Evolutionary conservation across 441 rosid genomes (phyloP).

Genomic region (Syzygium malaccense): DNA sequence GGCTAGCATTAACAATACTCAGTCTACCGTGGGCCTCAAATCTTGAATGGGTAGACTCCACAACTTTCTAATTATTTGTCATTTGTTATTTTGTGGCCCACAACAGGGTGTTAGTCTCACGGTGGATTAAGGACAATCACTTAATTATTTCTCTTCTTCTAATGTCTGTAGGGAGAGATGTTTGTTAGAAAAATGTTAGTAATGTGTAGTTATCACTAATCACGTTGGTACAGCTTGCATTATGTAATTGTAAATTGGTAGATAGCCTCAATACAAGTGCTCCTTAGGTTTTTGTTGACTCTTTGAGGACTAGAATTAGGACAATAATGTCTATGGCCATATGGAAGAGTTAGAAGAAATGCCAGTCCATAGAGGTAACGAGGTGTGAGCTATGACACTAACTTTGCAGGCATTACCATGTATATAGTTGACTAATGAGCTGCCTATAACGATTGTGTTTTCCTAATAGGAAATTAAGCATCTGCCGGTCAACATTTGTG

Average conservation of each 20-base stretch:
- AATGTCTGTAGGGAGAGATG: not conserved
- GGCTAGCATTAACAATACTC: too few relatives aligned
- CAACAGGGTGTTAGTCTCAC: too few relatives aligned
- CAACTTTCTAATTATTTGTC: too few relatives aligned
- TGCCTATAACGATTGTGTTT: not conserved
- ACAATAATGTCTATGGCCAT: not conserved
- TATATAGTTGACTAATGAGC: not conserved
- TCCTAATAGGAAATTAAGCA: not conserved
- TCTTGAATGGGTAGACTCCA: too few relatives aligned
- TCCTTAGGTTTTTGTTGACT: not conserved
- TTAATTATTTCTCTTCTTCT: not conserved
- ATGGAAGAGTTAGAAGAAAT: not conserved
- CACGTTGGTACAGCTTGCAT: not conserved
- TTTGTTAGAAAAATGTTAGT: not conserved
- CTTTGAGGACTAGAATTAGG: not conserved
- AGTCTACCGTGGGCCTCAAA: too few relatives aligned
- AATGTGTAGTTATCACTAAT: not conserved
- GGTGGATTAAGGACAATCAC: too few relatives aligned
- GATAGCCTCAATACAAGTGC: not conserved
- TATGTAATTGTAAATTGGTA: not conserved
- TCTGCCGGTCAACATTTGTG: not conserved
- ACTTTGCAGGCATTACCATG: not conserved
- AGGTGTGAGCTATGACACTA: not conserved
- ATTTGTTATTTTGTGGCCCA: too few relatives aligned
- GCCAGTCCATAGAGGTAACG: not conserved